phyloP scores from a whole-genome alignment of 352 stramenopile genomes.

The Stramenopiles sp. region DNA sequence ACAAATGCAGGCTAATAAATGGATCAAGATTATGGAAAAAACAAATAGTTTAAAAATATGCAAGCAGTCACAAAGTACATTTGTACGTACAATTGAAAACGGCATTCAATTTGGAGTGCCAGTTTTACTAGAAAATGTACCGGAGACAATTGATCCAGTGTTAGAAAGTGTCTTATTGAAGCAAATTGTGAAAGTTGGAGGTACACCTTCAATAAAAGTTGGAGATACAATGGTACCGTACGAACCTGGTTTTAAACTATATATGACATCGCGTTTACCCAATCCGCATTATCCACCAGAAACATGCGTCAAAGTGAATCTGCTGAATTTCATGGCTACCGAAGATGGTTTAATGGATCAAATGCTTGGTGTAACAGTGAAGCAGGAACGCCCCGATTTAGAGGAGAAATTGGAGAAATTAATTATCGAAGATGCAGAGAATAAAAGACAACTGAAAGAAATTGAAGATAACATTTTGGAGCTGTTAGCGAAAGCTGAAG shows the following conservation, averaged over 20 bases:
- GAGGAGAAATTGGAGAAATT: conserved; percentile 95
- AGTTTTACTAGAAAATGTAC: conserved; percentile 80
- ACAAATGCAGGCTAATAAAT: conserved; percentile 85
- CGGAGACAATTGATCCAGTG: conserved; percentile 96
- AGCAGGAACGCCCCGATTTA: conserved; percentile 87
- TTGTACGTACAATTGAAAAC: conserved; percentile 81
- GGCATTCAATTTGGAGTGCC: conserved; percentile 81
- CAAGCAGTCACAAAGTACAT: conserved; percentile 70
- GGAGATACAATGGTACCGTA: conserved; percentile 98
- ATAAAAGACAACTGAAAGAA: conserved; percentile 85
- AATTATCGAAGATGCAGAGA: conserved; percentile 90
- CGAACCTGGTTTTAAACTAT: conserved; percentile 88
- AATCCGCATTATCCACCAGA: conserved; percentile 94
- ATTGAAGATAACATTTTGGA: conserved; percentile 86
- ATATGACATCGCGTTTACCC: conserved; percentile 90
- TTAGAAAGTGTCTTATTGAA: conserved; percentile 89
- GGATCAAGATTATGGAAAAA: conserved; percentile 85
- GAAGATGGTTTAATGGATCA: conserved; percentile 89
- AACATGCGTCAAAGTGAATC: conserved; percentile 89
- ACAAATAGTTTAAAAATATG: conserved; percentile 72
- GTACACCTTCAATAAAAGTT: conserved; percentile 88
- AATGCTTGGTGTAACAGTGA: conserved; percentile 85
- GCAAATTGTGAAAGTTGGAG: conserved; percentile 83
- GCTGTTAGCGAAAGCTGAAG: conserved; percentile 82
- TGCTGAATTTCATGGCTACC: conserved; percentile 96